Evolutionary conservation across 805 yeast genomes (phyloP).

Genomic region (Candida vartiovaarae): DNA sequence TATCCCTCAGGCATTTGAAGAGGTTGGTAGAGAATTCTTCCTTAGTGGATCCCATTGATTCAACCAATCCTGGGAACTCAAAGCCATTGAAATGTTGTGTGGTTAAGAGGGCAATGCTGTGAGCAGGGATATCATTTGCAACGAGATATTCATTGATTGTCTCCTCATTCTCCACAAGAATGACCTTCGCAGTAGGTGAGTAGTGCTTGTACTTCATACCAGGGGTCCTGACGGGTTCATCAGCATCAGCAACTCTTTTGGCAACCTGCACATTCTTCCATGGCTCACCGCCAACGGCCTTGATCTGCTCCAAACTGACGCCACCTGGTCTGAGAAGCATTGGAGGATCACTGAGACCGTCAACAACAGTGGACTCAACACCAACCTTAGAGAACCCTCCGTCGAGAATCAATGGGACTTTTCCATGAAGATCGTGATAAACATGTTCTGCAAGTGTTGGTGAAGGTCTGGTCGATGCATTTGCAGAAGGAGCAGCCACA

Average conservation of each 20-base stretch:
- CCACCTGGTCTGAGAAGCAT: conserved; percentile 93
- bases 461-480: conserved; percentile 91
- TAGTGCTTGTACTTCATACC: conserved; percentile 98
- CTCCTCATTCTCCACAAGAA: conserved; percentile 45
- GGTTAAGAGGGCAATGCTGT: conserved; percentile 47
- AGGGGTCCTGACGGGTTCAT: conserved; percentile 83
- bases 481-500: conserved; percentile 96
- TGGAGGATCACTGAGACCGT: conserved; percentile 82
- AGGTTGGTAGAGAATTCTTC: conserved; percentile 66
- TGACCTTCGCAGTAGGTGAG: conserved; percentile 82
- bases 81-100: conserved; percentile 23
- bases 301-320: conserved; percentile 70
- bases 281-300: conserved; percentile 50
- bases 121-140: conserved; percentile 17
- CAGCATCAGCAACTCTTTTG: conserved; percentile 51
- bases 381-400: conserved; percentile 91
- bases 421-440: conserved; percentile 66
- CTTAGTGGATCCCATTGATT: conserved; percentile 36
- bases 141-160: conserved; percentile 23
- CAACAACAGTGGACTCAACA: conserved; percentile 89
- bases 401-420: conserved; percentile 78
- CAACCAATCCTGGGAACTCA: conserved; percentile 17
- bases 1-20: conserved; percentile 65
- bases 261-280: conserved; percentile 66
- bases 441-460: conserved; percentile 91